A percentile compares a stretch with the other conserved stretches of the same genome.
These are phyloP conservation scores for Ophiostoma ulmi DNA, from an alignment of 2,329 filamentous ascomycete genomes.

Conservation along the genomic window DNA sequence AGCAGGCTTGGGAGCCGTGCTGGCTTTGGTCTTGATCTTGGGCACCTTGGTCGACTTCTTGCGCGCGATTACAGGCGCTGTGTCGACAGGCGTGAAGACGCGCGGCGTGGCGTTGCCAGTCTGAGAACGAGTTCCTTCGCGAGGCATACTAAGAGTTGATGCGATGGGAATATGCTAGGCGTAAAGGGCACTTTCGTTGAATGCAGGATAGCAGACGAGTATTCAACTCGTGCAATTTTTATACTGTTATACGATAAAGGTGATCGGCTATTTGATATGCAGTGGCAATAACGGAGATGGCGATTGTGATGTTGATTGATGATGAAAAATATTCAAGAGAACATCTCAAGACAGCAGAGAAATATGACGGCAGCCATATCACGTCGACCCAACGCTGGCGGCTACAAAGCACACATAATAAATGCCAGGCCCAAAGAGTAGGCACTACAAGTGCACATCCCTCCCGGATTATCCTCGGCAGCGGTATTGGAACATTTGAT, in stretches of 20 bases:
- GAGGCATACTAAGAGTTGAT: constrained; percentile 38
- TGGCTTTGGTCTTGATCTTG: neutral
- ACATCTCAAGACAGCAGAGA: neutral
- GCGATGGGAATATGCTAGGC: neutral
- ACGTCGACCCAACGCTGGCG: neutral
- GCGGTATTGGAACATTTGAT: neutral
- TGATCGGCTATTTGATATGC: neutral
- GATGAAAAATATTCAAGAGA: neutral
- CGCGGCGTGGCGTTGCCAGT: constrained; percentile 51
- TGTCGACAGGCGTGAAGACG: constrained; percentile 47
- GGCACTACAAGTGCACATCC: neutral
- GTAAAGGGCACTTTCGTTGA: too few relatives aligned
- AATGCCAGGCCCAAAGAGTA: neutral
- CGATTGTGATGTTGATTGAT: neutral
- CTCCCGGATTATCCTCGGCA: neutral
- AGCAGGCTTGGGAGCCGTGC: neutral
- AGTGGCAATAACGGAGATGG: neutral
- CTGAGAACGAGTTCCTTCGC: constrained; percentile 48
- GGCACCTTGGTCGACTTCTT: constrained; percentile 31
- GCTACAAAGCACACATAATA: neutral
- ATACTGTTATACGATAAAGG: too few relatives aligned
- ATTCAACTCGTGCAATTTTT: neutral
- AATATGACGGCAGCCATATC: neutral
- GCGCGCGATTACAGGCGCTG: constrained; percentile 43
- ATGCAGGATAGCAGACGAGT: neutral